phyloP scores from a whole-genome alignment of 2,329 filamentous ascomycete species.

The Colletotrichum sp. region DNA sequence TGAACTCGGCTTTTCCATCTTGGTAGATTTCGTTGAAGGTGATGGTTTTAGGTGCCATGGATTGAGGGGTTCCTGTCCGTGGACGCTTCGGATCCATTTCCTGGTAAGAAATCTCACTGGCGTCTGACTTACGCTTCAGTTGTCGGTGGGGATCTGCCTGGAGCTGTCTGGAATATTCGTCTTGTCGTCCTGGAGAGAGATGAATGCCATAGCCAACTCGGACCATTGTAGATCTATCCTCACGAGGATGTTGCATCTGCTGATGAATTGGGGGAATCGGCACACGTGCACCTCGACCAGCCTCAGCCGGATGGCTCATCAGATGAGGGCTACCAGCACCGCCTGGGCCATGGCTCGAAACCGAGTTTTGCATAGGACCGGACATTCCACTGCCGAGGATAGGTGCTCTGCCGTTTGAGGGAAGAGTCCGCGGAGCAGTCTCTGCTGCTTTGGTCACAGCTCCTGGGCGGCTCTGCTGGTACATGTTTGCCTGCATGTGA shows the following conservation, averaged over 20 bases:
- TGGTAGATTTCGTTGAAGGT: constrained; percentile 25
- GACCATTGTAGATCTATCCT: neutral
- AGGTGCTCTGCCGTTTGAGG: neutral
- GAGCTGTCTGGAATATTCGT: neutral
- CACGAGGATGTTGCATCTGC: neutral
- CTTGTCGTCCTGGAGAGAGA: neutral
- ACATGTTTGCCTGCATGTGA: neutral
- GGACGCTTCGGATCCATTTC: neutral
- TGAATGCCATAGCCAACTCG: neutral
- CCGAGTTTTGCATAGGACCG: neutral
- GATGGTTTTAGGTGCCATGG: constrained; percentile 15
- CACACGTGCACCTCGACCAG: neutral
- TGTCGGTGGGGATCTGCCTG: neutral
- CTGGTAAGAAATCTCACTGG: neutral
- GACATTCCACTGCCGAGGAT: neutral
- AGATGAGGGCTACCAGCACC: neutral
- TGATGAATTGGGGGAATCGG: neutral
- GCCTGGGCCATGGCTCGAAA: neutral
- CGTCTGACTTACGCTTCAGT: constrained; percentile 8
- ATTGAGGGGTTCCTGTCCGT: neutral
- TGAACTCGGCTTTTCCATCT: constrained; percentile 21
- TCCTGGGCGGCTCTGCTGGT: neutral
- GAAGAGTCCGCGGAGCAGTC: neutral
- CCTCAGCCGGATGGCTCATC: neutral
- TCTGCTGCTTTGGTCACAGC: neutral